These are phyloP conservation scores for Lagenaria siceraria DNA, from an alignment of 306 rosid species.

Conservation along the genomic window DNA sequence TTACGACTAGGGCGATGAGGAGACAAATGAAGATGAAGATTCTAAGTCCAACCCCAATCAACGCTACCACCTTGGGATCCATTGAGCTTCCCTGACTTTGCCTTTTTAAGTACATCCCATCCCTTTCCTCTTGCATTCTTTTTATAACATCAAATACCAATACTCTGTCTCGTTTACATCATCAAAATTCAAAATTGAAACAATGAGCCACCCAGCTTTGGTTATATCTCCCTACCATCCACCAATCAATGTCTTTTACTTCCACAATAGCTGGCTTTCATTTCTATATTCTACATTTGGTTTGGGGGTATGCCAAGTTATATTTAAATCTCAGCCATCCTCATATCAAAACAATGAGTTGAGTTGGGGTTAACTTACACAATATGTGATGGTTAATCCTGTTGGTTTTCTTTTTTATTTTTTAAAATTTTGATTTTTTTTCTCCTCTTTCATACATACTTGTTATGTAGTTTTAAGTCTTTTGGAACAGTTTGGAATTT, in stretches of 20 bases:
- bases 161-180: neutral
- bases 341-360: neutral
- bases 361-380: neutral
- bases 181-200: neutral
- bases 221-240: neutral
- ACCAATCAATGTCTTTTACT: neutral
- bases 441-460: neutral
- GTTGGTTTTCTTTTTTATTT: neutral
- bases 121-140: neutral
- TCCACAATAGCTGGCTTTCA: neutral
- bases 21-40: conserved; percentile 1
- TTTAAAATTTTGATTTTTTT: neutral
- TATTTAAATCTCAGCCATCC: neutral
- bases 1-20: neutral
- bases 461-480: neutral
- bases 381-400: neutral
- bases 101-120: neutral
- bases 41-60: neutral
- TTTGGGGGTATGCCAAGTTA: neutral
- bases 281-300: neutral
- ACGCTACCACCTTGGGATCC: neutral
- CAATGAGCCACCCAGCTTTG: neutral
- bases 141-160: neutral
- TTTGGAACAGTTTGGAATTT: neutral
- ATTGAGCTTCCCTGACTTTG: neutral